phyloP scores from a whole-genome alignment of 768 basidiomycete species.

The Boletus sp. region DNA sequence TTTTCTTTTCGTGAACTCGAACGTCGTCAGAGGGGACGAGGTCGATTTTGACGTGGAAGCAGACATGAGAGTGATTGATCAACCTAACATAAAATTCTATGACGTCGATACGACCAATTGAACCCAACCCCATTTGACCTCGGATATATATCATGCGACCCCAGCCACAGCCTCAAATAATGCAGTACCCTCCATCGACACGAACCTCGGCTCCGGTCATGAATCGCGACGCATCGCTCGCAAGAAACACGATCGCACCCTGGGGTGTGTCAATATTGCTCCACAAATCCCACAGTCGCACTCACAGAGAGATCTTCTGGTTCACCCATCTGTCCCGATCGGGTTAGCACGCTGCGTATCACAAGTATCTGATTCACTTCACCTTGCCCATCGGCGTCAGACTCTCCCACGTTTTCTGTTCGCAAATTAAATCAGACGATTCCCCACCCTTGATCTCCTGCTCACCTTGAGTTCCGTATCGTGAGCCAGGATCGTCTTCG shows the following conservation, averaged over 20 bases:
- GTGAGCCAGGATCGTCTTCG: constrained; percentile 74
- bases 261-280: constrained; percentile 25
- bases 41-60: constrained; percentile 9
- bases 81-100: constrained; percentile 9
- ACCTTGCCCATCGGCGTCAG: constrained; percentile 87
- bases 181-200: constrained; percentile 89
- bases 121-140: constrained; percentile 5
- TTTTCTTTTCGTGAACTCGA: constrained; percentile 86
- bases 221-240: constrained; percentile 87
- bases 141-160: constrained; percentile 8
- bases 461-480: constrained; percentile 73
- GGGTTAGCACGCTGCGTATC: constrained; percentile 18
- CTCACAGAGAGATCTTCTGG: constrained; percentile 86
- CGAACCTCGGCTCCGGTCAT: constrained; percentile 85
- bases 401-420: constrained; percentile 77
- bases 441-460: too few species aligned
- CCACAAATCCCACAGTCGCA: constrained; percentile 5
- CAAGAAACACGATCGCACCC: constrained; percentile 89
- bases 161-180: constrained; percentile 38
- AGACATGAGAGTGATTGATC: constrained; percentile 17
- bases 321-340: constrained; percentile 70
- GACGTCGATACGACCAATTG: constrained; percentile 26
- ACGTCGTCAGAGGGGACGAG: constrained; percentile 33
- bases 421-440: background rate
- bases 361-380: constrained; percentile 2